Evolutionary conservation across 306 rosid genomes (phyloP).

Genomic region (Astragalus glycyphyllos): DNA sequence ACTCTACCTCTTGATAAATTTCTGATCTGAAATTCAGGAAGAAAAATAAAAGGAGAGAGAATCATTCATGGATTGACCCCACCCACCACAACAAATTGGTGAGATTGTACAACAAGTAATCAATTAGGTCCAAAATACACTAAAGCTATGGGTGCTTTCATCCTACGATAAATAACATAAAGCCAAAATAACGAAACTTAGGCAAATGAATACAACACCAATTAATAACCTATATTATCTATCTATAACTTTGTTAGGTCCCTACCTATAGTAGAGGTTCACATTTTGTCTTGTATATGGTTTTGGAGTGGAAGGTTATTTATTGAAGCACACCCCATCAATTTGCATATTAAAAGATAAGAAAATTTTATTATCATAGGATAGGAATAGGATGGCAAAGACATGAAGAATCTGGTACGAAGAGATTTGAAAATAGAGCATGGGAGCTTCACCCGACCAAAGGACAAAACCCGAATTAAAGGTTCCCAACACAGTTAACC

Average conservation of each 20-base stretch:
- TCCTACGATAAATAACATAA: constrained; percentile 44
- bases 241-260: constrained; percentile 32
- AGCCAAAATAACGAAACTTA: constrained; percentile 24
- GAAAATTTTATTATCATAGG: constrained; percentile 21
- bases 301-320: constrained; percentile 46
- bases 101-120: constrained; percentile 48
- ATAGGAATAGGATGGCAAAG: constrained; percentile 49
- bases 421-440: constrained; percentile 47
- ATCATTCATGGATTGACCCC: constrained; percentile 32
- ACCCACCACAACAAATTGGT: constrained; percentile 41
- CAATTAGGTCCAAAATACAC: constrained; percentile 39
- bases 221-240: constrained; percentile 21
- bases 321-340: constrained; percentile 33
- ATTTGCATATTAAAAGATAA: constrained; percentile 43
- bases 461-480: constrained; percentile 65
- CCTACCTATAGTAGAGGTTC: constrained; percentile 42
- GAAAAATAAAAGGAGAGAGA: neutral
- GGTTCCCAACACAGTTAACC: constrained; percentile 57
- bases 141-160: constrained; percentile 33
- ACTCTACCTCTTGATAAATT: no score
- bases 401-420: constrained; percentile 63
- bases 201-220: constrained; percentile 30
- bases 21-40: constrained; percentile 18
- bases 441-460: constrained; percentile 67
- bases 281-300: constrained; percentile 56